Percentiles rank a stretch among this genome's conserved stretches.
phyloP scores from a whole-genome alignment of 2,329 filamentous ascomycete species.

The Fusarium sambucinum region DNA sequence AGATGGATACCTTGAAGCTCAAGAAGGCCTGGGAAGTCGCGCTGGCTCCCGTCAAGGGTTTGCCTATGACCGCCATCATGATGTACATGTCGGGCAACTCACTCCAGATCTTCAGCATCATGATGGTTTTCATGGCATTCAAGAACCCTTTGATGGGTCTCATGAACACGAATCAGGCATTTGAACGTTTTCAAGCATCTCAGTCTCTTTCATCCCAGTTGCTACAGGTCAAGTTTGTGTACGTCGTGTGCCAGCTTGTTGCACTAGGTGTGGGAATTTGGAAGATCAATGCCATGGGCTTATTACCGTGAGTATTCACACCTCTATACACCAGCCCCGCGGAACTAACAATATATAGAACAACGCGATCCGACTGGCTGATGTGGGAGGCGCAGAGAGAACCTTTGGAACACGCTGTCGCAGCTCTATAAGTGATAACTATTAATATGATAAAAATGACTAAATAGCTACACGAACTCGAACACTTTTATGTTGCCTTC shows the following conservation, averaged over 20 bases:
- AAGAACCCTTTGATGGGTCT: constrained; percentile 93
- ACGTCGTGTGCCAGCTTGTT: constrained; percentile 86
- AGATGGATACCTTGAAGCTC: constrained; percentile 95
- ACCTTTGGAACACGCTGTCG: constrained; percentile 74
- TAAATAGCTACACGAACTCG: constrained; percentile 5
- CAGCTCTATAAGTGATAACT: constrained; percentile 63
- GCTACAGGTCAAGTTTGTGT: constrained; percentile 86
- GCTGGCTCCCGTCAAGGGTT: constrained; percentile 89
- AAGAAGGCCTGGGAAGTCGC: constrained; percentile 99
- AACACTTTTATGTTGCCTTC: constrained; percentile 4
- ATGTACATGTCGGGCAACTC: constrained; percentile 99
- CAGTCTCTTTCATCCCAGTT: constrained; percentile 79
- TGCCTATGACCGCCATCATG: constrained; percentile 99
- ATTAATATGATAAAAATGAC: constrained; percentile 19
- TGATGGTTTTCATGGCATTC: constrained; percentile 99
- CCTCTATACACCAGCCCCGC: no score
- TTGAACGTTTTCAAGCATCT: constrained; percentile 85
- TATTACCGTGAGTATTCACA: constrained; percentile 80
- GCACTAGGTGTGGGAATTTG: constrained; percentile 88
- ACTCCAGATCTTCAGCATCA: constrained; percentile 98
- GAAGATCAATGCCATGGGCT: constrained; percentile 97
- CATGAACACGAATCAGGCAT: constrained; percentile 85
- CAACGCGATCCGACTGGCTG: constrained; percentile 96
- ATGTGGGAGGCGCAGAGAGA: constrained; percentile 88
- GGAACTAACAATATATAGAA: constrained; percentile 64